Evolutionary conservation across 2,329 filamentous ascomycete genomes (phyloP).

Genomic region (Alternaria triticimaculans): DNA sequence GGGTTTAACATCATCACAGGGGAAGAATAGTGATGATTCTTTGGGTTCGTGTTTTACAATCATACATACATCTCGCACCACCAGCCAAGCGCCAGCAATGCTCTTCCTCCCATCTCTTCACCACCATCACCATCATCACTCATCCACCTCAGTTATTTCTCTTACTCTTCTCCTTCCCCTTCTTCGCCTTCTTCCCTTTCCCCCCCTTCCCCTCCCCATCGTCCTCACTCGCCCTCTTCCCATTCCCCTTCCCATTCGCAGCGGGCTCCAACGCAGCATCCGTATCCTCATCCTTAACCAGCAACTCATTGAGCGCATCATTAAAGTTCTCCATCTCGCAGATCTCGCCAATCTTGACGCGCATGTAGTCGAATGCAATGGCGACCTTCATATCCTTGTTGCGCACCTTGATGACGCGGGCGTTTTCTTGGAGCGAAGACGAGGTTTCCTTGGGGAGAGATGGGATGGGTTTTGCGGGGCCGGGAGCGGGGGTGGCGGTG

Average conservation of each 20-base stretch:
- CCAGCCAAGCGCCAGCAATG: too few relatives aligned
- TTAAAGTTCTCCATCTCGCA: constrained; percentile 68
- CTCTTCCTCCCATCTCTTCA: neutral
- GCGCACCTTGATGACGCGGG: constrained; percentile 47
- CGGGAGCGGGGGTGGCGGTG: neutral
- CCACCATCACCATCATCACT: too few relatives aligned
- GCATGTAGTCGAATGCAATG: constrained; percentile 82
- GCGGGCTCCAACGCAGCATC: constrained; percentile 16
- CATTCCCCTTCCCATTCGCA: constrained; percentile 34
- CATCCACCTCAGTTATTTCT: constrained; percentile 31
- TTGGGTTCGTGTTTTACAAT: neutral
- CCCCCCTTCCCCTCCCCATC: constrained; percentile 29
- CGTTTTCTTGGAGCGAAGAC: constrained; percentile 18
- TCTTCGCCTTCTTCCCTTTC: constrained; percentile 34
- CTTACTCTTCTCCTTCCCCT: constrained; percentile 35
- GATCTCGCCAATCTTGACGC: constrained; percentile 73
- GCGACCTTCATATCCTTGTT: constrained; percentile 67
- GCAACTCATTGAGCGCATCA: constrained; percentile 64
- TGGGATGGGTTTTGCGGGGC: constrained; percentile 11
- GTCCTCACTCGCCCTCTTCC: constrained; percentile 40
- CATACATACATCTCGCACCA: too few relatives aligned
- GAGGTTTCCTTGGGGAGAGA: constrained; percentile 17
- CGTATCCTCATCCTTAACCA: constrained; percentile 49
- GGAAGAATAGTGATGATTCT: neutral
- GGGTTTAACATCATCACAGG: too few relatives aligned